Evolutionary conservation across 768 basidiomycete species (phyloP), one percentile per base, ranked within the genome.

Genomic region (Pisolithus marmoratus): DNA sequence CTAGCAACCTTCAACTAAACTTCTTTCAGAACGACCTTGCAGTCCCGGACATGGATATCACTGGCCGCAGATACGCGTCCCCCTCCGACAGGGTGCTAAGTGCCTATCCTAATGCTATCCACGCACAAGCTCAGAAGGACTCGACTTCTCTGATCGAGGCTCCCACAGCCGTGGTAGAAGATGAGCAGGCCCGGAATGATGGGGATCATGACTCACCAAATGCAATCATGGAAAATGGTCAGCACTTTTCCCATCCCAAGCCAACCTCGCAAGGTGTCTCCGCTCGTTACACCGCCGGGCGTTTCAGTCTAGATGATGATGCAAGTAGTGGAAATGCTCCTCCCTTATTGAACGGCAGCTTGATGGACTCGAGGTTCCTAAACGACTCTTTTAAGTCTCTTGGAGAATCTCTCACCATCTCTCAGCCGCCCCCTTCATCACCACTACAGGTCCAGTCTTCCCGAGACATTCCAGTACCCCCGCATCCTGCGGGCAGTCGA

Each of bases 31-130:
- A 74, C 60, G 69, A 75, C 38, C 73, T 85, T 53, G 62, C 72
- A 38, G 74, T 83, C 64, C 71, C 78, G 51, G 84, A 84, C 52
- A 73, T 81, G 55, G 81, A 83, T 67, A 77, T 81, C 65, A 74
- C 76, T 60, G 85, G 85, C 71, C 79, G 77, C 62, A 74, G 84
- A 62, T 84, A 85, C 58, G 71, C 77, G 17, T 51, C 71, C 45
- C 60, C 67, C 7, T 54, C 71, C 46, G 24, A 52, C 51, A 62
- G 60, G 31, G 58, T 47, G 45, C 34, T 34, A 14, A 34, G 12
- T 34, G 34, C 34, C 34, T 34, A 34, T 14, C 34, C 34, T 15
- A 34, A 34, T 15, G 34, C 5, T 14, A 14, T 34, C 14, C 34
- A 34, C 12, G 34, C 62, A 19, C 52, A 54, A 12, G 56, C 54